Evolutionary conservation across 345 rosid species (phyloP), one percentile per base, ranked within the genome.

Genomic region (Citrus sp.): DNA sequence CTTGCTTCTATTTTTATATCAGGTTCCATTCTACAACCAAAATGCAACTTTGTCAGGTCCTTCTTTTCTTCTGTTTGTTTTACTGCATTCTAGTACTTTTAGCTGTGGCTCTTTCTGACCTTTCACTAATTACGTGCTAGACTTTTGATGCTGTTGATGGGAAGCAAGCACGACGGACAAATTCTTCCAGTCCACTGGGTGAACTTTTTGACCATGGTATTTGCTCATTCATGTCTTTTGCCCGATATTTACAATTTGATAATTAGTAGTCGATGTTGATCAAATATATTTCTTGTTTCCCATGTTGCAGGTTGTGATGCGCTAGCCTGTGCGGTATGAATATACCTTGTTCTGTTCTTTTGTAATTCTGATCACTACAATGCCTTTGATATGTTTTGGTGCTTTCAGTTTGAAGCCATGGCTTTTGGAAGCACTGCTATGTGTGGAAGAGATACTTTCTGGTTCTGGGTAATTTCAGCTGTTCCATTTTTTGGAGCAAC

Each of bases 91-190:
- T 60, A 55, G 16, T 42, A 38, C 14, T 37, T 56, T 67, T 61
- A 5, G 61, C 10, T 40, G 64, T 71, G 73, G 32, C 19, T 58
- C 55, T 61, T 67, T 24, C 59, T 76, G 79, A 78, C 35, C 32
- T 75, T 61, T 67, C 28, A 10, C 24, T 5, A 21, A 54, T 64
- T 84, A 60, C 21, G 24, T 80, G 78, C 74, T 79, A 97, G 99
- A 97, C 99, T 67, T 97, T 97, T 86, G 99, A 97, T 87, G 97
- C 94, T 78, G 93, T 97, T 82, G 99, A 94, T 85, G 99, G 99
- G 62, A 97, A 97, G 82, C 99, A 97, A 94, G 98, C 99, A 27
- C 87, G 98, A 8, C 83, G 98, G 79, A 96, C 98, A 40, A 92
- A 84, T 77, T 96, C 98, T 9, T 85, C 93, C 42, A 92, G 98